Percentiles rank a stretch among this genome's conserved stretches.
These are phyloP conservation scores for Akanthomyces dipterigenus DNA, from an alignment of 2,329 filamentous ascomycete species.

Conservation along the genomic window DNA sequence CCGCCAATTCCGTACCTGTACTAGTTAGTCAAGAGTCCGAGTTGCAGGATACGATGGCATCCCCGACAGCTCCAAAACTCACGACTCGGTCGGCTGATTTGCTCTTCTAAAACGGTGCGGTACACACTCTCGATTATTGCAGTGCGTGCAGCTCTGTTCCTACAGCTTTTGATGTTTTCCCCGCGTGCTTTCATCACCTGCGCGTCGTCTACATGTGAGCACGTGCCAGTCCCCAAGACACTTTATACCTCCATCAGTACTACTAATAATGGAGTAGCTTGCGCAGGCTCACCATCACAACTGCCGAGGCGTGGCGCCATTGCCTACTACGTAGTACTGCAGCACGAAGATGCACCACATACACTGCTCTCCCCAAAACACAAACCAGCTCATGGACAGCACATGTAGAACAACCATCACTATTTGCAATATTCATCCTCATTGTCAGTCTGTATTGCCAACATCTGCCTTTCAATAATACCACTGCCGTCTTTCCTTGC, in stretches of 20 bases:
- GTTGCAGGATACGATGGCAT: too few species aligned
- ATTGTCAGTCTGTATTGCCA: not conserved
- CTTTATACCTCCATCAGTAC: not conserved
- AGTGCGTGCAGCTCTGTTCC: not conserved
- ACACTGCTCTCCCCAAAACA: not conserved
- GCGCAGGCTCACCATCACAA: not conserved
- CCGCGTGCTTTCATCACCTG: constrained; percentile 3
- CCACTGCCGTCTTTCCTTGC: not conserved
- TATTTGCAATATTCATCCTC: not conserved
- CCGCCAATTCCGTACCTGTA: not conserved
- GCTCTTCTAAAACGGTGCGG: not conserved
- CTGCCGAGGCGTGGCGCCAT: constrained; percentile 9
- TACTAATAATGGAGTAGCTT: not conserved
- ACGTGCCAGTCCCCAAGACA: constrained; percentile 7
- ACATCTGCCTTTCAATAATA: not conserved
- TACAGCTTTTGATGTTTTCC: not conserved
- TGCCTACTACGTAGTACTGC: not conserved
- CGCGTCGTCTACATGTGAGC: not conserved
- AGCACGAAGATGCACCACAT: not conserved
- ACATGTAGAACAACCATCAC: not conserved
- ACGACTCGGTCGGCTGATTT: not conserved
- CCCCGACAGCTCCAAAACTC: not conserved
- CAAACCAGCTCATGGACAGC: not conserved
- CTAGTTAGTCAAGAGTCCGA: not conserved
- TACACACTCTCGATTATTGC: not conserved